A percentile compares a stretch with the other conserved stretches of the same genome.
These are phyloP conservation scores for Fusarium metavorans DNA, from an alignment of 2,329 filamentous ascomycete genomes.

Conservation along the genomic window DNA sequence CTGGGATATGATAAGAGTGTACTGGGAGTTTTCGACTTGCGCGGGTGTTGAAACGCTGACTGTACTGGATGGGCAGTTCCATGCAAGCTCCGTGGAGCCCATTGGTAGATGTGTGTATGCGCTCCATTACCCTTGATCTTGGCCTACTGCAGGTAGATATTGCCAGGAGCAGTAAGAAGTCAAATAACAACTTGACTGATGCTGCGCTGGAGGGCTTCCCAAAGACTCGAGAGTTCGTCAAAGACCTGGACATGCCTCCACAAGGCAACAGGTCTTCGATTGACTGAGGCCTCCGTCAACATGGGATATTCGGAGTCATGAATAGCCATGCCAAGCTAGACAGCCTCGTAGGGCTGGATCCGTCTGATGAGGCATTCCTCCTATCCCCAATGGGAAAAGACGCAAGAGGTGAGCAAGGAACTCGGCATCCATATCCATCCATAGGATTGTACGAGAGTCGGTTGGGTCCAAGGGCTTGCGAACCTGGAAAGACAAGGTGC, in stretches of 20 bases:
- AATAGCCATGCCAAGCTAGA: background rate
- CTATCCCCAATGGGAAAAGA: constrained; percentile 7
- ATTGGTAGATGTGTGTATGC: background rate
- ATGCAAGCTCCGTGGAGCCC: background rate
- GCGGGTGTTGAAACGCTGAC: background rate
- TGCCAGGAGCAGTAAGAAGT: background rate
- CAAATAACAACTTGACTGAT: background rate
- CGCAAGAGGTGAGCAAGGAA: background rate
- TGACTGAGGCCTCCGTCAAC: constrained; percentile 13
- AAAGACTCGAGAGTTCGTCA: background rate
- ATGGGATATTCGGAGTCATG: background rate
- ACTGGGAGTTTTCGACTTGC: background rate
- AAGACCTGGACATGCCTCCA: background rate
- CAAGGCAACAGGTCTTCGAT: background rate
- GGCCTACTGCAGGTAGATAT: background rate
- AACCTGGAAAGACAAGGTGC: background rate
- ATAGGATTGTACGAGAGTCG: background rate
- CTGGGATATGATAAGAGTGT: background rate
- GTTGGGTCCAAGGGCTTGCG: background rate
- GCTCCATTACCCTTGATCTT: background rate
- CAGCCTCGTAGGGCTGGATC: constrained; percentile 25
- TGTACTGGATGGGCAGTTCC: background rate
- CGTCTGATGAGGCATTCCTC: constrained; percentile 20
- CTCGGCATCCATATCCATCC: background rate
- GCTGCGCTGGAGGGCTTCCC: background rate